A percentile compares a stretch with the other conserved stretches of the same genome.
phyloP scores from a whole-genome alignment of 2,329 filamentous ascomycete species.

The Phialocephala sp. region DNA sequence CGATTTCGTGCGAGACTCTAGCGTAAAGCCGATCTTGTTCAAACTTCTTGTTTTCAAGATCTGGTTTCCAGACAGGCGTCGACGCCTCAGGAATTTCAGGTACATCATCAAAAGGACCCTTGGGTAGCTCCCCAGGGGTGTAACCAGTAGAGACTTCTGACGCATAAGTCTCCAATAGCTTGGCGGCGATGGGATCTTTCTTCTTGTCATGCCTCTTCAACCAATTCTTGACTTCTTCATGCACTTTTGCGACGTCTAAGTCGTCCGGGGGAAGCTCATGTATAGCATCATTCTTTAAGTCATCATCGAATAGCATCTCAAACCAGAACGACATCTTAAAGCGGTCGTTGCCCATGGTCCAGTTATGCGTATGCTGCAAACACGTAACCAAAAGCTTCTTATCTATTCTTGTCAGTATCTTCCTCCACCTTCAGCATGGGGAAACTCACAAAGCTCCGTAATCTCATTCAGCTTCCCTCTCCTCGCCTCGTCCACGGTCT shows the following conservation, averaged over 20 bases:
- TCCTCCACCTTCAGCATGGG: not conserved
- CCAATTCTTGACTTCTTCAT: constrained; percentile 66
- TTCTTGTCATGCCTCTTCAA: constrained; percentile 61
- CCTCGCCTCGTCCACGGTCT: constrained; percentile 62
- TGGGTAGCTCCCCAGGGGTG: constrained; percentile 43
- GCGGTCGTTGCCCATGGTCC: constrained; percentile 71
- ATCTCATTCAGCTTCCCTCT: constrained; percentile 65
- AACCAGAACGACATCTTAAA: constrained; percentile 76
- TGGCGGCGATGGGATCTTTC: constrained; percentile 61
- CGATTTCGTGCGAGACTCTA: constrained; percentile 67
- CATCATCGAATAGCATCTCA: constrained; percentile 66
- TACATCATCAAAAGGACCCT: constrained; percentile 25
- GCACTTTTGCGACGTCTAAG: constrained; percentile 62
- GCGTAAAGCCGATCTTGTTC: constrained; percentile 64
- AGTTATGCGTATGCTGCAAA: constrained; percentile 71
- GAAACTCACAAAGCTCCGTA: constrained; percentile 63
- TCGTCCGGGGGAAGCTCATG: constrained; percentile 54
- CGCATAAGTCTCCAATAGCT: constrained; percentile 61
- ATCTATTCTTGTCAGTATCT: constrained; percentile 48
- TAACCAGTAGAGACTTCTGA: constrained; percentile 35
- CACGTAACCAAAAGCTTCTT: constrained; percentile 71
- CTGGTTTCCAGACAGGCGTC: constrained; percentile 41
- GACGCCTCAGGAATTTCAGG: constrained; percentile 33
- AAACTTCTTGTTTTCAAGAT: constrained; percentile 58
- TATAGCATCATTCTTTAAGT: constrained; percentile 57